Percentiles rank a stretch among this genome's conserved stretches.
These are phyloP conservation scores for Dispira parvispora DNA, from an alignment of 192 early-diverging fungal genomes.

Conservation along the genomic window DNA sequence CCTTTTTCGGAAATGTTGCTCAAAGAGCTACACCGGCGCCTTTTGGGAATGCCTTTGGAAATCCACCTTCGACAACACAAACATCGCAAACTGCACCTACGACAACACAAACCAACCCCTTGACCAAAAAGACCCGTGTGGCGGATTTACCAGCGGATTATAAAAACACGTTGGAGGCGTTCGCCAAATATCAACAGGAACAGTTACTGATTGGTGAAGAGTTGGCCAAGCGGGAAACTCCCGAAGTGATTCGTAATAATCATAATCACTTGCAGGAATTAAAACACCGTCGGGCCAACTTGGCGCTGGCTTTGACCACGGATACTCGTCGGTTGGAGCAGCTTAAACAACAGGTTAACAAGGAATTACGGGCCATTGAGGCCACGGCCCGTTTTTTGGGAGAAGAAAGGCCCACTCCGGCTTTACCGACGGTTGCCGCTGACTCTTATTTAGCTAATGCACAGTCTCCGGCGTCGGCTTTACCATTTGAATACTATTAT, in stretches of 20 bases:
- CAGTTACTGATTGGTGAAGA: constrained; percentile 5
- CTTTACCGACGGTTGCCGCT: neutral
- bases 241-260: neutral
- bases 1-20: no score
- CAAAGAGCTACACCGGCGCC: neutral
- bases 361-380: constrained; percentile 1
- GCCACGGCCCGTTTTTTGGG: neutral
- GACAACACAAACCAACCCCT: neutral
- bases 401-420: neutral
- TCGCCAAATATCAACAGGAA: constrained; percentile 1
- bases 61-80: neutral
- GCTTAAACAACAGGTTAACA: constrained; percentile 6
- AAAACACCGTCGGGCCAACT: neutral
- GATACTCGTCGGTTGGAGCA: constrained; percentile 1
- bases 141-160: neutral
- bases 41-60: neutral
- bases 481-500: constrained; percentile 7
- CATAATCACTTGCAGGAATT: neutral
- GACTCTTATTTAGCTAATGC: neutral
- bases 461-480: neutral
- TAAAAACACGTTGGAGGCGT: constrained; percentile 1
- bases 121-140: constrained; percentile 8
- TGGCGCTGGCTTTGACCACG: neutral
- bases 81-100: neutral
- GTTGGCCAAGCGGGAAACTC: neutral